Conservation (phyloP, 2,329 filamentous ascomycete species). For the Paecilomyces sp. region DNA sequence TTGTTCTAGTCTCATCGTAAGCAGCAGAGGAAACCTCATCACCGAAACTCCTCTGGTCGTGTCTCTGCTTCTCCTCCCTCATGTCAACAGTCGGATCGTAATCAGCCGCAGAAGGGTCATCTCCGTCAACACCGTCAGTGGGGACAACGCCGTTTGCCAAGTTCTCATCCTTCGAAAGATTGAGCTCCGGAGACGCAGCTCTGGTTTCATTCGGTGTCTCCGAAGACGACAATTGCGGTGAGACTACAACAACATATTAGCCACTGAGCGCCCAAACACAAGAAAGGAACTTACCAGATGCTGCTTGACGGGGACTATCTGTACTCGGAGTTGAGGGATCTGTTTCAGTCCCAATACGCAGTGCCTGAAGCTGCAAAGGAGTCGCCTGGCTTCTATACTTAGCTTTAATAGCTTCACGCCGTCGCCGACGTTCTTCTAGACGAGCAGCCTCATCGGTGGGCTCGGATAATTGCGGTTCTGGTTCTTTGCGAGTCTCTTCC, state of each 20-base stretch:
- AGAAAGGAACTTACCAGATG: slow-evolving; percentile 29
- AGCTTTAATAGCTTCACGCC: slow-evolving; percentile 76
- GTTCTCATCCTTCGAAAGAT: slow-evolving; percentile 59
- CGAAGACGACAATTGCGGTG: slow-evolving; percentile 35
- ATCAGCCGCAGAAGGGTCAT: slow-evolving; percentile 84
- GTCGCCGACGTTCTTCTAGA: slow-evolving; percentile 76
- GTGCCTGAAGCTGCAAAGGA: slow-evolving; percentile 67
- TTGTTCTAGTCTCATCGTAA: slow-evolving; percentile 53
- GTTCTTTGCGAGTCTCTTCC: slow-evolving; percentile 17
- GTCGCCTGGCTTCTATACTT: slow-evolving; percentile 67
- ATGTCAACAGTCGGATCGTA: slow-evolving; percentile 87
- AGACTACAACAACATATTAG: slow-evolving; percentile 29
- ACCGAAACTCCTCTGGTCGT: slow-evolving; percentile 57
- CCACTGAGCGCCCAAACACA: slow-evolving; percentile 13
- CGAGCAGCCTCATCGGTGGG: slow-evolving; percentile 73
- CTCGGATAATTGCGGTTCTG: slow-evolving; percentile 42
- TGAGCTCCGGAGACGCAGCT: slow-evolving; percentile 51
- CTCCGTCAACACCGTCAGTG: slow-evolving; percentile 45
- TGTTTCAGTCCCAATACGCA: slow-evolving; percentile 56
- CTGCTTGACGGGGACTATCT: slow-evolving; percentile 23
- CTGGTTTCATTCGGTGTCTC: slow-evolving; percentile 42
- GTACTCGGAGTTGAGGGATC: slow-evolving; percentile 45
- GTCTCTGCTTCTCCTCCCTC: slow-evolving; percentile 70
- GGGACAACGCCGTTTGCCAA: slow-evolving; percentile 50
- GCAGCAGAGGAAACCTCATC: slow-evolving; percentile 47